Evolutionary conservation across 108 stramenopile species (phyloP).

Genomic region (Schizochytrium sp.): DNA sequence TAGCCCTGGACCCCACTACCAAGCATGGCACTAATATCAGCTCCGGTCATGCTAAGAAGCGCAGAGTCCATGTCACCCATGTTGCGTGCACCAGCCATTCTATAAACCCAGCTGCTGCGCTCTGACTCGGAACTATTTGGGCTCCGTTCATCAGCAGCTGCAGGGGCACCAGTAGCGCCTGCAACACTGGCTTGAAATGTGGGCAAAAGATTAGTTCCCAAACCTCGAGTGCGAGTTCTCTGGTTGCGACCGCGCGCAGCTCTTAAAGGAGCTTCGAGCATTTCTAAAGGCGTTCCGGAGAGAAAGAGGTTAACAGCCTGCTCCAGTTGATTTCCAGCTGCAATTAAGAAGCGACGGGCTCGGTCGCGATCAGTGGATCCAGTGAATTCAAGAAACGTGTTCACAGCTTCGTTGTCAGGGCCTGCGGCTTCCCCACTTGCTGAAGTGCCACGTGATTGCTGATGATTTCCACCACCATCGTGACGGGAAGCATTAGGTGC

Average conservation of each 20-base stretch:
- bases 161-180: no score
- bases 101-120: not conserved
- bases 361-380: conserved; percentile 45
- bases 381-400: conserved; percentile 49
- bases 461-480: conserved; percentile 1
- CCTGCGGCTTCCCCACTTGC: not conserved
- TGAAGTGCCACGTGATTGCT: not conserved
- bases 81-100: not conserved
- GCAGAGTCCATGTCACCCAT: conserved; percentile 19
- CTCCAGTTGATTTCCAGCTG: conserved; percentile 48
- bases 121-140: no score
- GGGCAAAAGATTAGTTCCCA: not conserved
- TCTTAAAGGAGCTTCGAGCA: conserved; percentile 50
- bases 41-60: conserved; percentile 9
- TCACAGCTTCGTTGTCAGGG: conserved; percentile 14
- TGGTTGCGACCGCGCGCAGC: conserved; percentile 3
- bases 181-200: not conserved
- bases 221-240: not conserved
- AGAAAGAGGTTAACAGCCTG: conserved; percentile 54
- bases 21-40: conserved; percentile 34
- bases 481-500: not conserved
- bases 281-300: conserved; percentile 43
- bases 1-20: not conserved
- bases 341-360: conserved; percentile 1
- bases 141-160: no score